phyloP scores from a whole-genome alignment of 129 eudicot species.

The Pittosporum tobira region DNA sequence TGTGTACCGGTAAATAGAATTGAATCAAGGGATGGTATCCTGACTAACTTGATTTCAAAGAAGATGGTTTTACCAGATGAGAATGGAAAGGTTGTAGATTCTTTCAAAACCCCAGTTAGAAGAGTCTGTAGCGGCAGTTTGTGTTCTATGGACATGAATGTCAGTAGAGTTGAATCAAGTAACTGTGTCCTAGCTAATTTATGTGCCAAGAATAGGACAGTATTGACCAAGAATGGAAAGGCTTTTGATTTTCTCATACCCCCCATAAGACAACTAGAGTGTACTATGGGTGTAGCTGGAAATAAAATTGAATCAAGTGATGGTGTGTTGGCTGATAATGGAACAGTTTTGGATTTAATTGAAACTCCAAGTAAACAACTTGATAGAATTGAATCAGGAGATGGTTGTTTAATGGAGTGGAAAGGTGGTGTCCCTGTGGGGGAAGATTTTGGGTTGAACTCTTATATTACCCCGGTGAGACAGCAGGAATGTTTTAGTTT shows the following conservation, averaged over 20 bases:
- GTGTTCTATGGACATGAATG: conserved; percentile 13
- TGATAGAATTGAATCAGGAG: conserved; percentile 12
- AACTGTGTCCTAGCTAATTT: conserved; percentile 1
- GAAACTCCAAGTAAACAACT: conserved; percentile 26
- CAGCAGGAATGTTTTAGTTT: conserved; percentile 16
- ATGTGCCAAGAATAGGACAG: neutral
- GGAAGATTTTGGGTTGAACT: conserved; percentile 11
- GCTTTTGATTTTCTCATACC: conserved; percentile 10
- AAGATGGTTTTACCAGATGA: conserved; percentile 9
- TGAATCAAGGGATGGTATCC: neutral
- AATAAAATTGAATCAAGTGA: conserved; percentile 12
- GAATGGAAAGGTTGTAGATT: conserved; percentile 7
- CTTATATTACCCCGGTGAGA: conserved; percentile 20
- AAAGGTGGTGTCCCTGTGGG: neutral
- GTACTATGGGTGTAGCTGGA: conserved; percentile 9
- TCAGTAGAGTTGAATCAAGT: conserved; percentile 15
- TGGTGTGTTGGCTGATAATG: conserved; percentile 2
- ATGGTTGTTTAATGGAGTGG: conserved; percentile 1
- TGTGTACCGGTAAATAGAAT: neutral
- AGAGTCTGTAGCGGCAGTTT: conserved; percentile 14
- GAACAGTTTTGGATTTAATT: conserved; percentile 18
- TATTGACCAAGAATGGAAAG: conserved; percentile 4
- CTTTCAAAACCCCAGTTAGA: conserved; percentile 21
- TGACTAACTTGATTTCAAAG: neutral
- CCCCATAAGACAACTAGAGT: conserved; percentile 19